A percentile compares a stretch with the other conserved stretches of the same genome.
phyloP scores from a whole-genome alignment of 108 stramenopile genomes.

The Fragilariopsis cylindrus region DNA sequence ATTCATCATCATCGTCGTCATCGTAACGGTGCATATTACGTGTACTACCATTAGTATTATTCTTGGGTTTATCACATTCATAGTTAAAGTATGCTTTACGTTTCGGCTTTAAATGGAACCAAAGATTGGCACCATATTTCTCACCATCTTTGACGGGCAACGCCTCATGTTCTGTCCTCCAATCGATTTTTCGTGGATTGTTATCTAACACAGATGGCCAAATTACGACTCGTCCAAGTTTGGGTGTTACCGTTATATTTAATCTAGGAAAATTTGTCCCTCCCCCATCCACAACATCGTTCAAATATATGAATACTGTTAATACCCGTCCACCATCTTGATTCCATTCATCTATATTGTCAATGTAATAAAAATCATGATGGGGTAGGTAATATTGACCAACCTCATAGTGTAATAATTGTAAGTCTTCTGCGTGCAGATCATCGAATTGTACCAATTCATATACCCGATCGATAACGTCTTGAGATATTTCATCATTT shows the following conservation, averaged over 20 bases:
- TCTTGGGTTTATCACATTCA: too few species aligned
- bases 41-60: too few species aligned
- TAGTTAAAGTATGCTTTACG: too few species aligned
- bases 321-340: constrained; percentile 52
- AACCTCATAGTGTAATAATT: constrained; percentile 59
- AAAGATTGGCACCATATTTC: constrained; percentile 82
- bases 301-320: constrained; percentile 77
- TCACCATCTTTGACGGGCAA: constrained; percentile 58
- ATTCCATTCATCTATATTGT: constrained; percentile 19
- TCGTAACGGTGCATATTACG: too few species aligned
- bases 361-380: constrained; percentile 51
- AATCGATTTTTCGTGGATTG: constrained; percentile 26
- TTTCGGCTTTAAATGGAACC: constrained; percentile 55
- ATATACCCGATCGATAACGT: constrained; percentile 57
- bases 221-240: constrained; percentile 67
- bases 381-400: constrained; percentile 41
- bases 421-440: constrained; percentile 58
- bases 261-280: constrained; percentile 5
- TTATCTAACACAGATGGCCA: constrained; percentile 80
- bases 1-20: too few species aligned
- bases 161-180: constrained; percentile 71
- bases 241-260: constrained; percentile 61
- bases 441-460: constrained; percentile 44
- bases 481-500: constrained; percentile 38
- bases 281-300: constrained; percentile 76